Evolutionary conservation across 140 eudicot genomes (phyloP), one percentile per base, ranked within the genome.

Genomic region (Senecio squalidus): DNA sequence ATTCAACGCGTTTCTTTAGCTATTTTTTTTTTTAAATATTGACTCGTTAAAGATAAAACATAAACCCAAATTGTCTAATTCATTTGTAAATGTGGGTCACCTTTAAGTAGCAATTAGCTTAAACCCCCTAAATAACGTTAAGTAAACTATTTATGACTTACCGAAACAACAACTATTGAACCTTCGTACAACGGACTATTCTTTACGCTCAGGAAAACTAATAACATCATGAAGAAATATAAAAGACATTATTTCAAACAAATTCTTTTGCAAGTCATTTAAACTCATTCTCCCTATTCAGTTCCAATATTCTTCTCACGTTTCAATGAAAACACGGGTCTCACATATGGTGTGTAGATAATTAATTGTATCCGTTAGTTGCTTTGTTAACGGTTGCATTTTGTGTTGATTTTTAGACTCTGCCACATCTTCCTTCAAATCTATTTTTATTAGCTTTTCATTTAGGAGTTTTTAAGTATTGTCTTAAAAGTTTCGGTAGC

Each of bases 301-400:
- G 31, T 83, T 93, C 95, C 95, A 86, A 55, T 69, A 83, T 15
- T 89, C 93, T 38, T 89, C 78, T 36, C 93, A 83, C 8, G 63
- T 66, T 36, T 93, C 84, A 1, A 86, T 69, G 52, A 86, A 86
- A 27, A 86, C 83, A 18, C 70, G 93, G 4, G 82, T 67, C 54
- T 80, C 89, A 44, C 83, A 75, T 28, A 72, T 64, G 41, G 72
- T 61, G 55, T 86, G 89, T 44, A 83, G 75, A 53, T 80, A 84
- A 75, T 78, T 80, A 49, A 86, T 74, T 3, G 89, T 72, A 47
- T 59, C 67, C 1, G 72, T 69, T 29, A 86, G 82, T 74, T 62
- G 93, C 53, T 86, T 89, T 2, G 63, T 80, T 26, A 86, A 50
- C 3, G 83, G 86, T 66, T 80, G 93, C 95, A 83, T 80, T 65